These are phyloP conservation scores for Clathrospora elynae DNA, from an alignment of 2,329 filamentous ascomycete species.

Conservation along the genomic window DNA sequence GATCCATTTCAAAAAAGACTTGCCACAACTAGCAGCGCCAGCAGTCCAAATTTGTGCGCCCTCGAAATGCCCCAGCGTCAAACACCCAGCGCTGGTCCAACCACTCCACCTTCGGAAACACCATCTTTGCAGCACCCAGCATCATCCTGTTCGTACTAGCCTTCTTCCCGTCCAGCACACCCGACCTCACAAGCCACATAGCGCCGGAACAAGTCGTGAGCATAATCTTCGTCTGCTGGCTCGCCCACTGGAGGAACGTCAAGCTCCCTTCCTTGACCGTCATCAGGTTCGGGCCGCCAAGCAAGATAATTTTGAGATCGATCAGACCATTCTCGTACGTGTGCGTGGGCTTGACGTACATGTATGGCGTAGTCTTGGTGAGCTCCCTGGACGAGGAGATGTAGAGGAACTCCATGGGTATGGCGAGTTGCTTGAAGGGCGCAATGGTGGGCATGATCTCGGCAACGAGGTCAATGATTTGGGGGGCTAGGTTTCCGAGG, in stretches of 20 bases:
- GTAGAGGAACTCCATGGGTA: constrained; percentile 49
- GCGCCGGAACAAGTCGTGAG: constrained; percentile 49
- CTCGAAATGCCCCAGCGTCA: constrained; percentile 32
- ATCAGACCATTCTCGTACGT: constrained; percentile 51
- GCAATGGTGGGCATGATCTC: constrained; percentile 15
- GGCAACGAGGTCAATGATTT: constrained; percentile 27
- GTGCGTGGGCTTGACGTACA: constrained; percentile 46
- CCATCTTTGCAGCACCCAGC: constrained; percentile 31
- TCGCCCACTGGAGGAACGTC: constrained; percentile 47
- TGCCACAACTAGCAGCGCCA: constrained; percentile 48
- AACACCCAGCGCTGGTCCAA: constrained; percentile 49
- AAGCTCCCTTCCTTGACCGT: constrained; percentile 43
- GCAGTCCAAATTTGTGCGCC: constrained; percentile 49
- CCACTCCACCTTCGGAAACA: constrained; percentile 47
- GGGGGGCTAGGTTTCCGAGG: constrained; percentile 45
- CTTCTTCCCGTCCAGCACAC: constrained; percentile 47
- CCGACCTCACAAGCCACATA: constrained; percentile 49
- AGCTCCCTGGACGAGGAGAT: constrained; percentile 45
- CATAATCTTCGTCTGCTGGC: constrained; percentile 42
- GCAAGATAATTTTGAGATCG: constrained; percentile 50
- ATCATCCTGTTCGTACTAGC: constrained; percentile 49
- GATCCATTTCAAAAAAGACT: constrained; percentile 6
- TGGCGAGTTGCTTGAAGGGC: constrained; percentile 24
- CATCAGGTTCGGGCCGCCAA: constrained; percentile 45
- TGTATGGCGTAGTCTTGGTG: constrained; percentile 38